Evolutionary conservation across 306 rosid genomes (phyloP).

Genomic region (Sophora flavescens): DNA sequence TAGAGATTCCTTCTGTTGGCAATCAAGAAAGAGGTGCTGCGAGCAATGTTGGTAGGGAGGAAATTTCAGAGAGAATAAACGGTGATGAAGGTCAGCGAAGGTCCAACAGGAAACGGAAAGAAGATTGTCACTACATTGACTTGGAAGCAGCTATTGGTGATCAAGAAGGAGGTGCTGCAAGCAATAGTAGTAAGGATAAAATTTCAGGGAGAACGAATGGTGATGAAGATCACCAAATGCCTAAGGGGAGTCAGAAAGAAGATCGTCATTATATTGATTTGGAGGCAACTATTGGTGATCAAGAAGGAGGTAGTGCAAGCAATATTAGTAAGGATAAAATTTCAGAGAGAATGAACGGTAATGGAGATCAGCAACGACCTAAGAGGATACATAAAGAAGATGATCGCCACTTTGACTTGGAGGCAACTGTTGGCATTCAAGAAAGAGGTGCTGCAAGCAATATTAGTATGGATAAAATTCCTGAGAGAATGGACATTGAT

Average conservation of each 20-base stretch:
- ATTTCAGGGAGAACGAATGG: slow-evolving; percentile 45
- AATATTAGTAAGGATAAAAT: slow-evolving; percentile 46
- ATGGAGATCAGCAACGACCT: slow-evolving; percentile 49
- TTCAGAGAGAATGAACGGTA: slow-evolving; percentile 48
- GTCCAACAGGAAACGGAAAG: slow-evolving; percentile 50
- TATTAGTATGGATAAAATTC: slow-evolving; percentile 45
- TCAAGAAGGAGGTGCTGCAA: slow-evolving; percentile 51
- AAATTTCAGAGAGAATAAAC: slow-evolving; percentile 47
- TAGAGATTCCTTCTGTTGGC: slow-evolving; percentile 50
- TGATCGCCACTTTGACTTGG: slow-evolving; percentile 48
- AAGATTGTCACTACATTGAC: slow-evolving; percentile 50
- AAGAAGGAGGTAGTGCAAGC: slow-evolving; percentile 51
- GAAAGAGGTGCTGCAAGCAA: slow-evolving; percentile 48
- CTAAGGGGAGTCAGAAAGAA: slow-evolving; percentile 49
- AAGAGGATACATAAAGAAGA: slow-evolving; percentile 52
- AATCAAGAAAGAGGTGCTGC: slow-evolving; percentile 51
- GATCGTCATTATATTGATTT: slow-evolving; percentile 49
- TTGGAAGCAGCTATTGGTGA: slow-evolving; percentile 45
- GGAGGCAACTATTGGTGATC: slow-evolving; percentile 45
- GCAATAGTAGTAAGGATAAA: slow-evolving; percentile 47
- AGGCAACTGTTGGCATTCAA: slow-evolving; percentile 47
- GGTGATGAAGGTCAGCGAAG: slow-evolving; percentile 48
- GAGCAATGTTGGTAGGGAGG: slow-evolving; percentile 45
- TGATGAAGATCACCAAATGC: slow-evolving; percentile 51
- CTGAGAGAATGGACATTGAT: slow-evolving; percentile 49